These are phyloP conservation scores for Xylariaceae sp. DNA, from an alignment of 2,329 filamentous ascomycete species.

Conservation along the genomic window DNA sequence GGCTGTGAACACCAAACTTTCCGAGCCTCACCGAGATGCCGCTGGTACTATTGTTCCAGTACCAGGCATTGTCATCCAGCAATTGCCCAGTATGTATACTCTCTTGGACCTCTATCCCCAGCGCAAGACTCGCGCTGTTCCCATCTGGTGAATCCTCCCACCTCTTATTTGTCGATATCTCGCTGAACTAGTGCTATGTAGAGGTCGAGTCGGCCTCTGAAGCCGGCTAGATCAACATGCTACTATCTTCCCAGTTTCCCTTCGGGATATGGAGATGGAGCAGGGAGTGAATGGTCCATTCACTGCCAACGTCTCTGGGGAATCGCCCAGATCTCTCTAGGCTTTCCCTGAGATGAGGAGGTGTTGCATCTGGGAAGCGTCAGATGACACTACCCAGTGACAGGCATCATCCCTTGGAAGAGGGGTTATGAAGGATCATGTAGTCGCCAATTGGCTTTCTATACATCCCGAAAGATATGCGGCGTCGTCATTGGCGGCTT, in stretches of 20 bases:
- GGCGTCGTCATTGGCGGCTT: slow-evolving; percentile 16
- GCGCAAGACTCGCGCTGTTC: not conserved
- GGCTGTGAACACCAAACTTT: slow-evolving; percentile 18
- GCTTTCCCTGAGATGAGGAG: slow-evolving; percentile 8
- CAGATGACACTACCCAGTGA: slow-evolving; percentile 20
- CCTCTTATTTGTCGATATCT: not conserved
- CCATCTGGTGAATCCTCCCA: not conserved
- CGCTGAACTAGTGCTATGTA: not conserved
- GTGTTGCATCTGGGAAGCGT: slow-evolving; percentile 20
- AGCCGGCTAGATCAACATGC: no score
- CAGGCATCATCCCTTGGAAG: slow-evolving; percentile 15
- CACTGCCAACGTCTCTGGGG: slow-evolving; percentile 8
- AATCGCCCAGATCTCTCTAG: slow-evolving; percentile 6
- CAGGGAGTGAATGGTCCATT: no score
- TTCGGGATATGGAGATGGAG: no score
- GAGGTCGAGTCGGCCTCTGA: not conserved
- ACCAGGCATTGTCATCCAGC: no score
- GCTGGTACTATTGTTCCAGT: not conserved
- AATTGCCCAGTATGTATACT: no score
- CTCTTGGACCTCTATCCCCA: no score
- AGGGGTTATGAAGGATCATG: slow-evolving; percentile 12
- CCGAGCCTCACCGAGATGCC: slow-evolving; percentile 25
- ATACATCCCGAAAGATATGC: slow-evolving; percentile 5
- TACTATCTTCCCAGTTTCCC: no score
- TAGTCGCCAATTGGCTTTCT: slow-evolving; percentile 11